Base-by-base conservation (phyloP, 805 yeast species). In the Phaffomyces thermotolerans region DNA sequence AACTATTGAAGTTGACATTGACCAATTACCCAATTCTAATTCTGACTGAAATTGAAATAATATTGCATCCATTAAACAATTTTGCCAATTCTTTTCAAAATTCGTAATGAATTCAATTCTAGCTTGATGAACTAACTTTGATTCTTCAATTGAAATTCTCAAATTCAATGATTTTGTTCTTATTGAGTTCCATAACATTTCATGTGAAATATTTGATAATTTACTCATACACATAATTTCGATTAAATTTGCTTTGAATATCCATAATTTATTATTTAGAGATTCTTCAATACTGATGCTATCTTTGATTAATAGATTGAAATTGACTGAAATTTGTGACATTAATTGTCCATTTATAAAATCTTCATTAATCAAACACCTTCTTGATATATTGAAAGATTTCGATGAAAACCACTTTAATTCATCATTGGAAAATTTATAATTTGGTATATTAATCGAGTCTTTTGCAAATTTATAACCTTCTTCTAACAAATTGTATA, bases 341-440 rank as follows among this genome's bases (percentile, higher is more conserved):
- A 64, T 52, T 9, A 48, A 30, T 7, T 43, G 36, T 9, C 58
- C 50, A 20, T 50, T 40, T 8, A 42, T 29, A 13, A 38, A 50
- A 3, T 47, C 48, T 2, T 45, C 47, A n/a, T 42, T 40, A 3
- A 43, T 18, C 8, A 53, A 37, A 40, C 65, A 63, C 29, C 53
- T 54, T 8, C 59, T 52, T 2, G 61, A 50, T 14, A 62, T 34
- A 39, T 66, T 68, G 41, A 62, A 67, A 1, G 66, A 51, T 6
- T 58, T 57, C 2, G 71, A 57, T 0, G 65, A 57, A 49, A 68
- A 66, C 74, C 74, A 69, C 48, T 64, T 69, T 18, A 65, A 48
- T 36, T 69, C 74, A 36, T 59, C 58, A 6, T 50, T 45, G 1
- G 64, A 52, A n/a, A 63, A 49, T 6, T 41, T 40, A 22, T 51